Evolutionary conservation across 805 yeast genomes (phyloP), one percentile per base, ranked within the genome.

Genomic region (Suhomyces faveliae): DNA sequence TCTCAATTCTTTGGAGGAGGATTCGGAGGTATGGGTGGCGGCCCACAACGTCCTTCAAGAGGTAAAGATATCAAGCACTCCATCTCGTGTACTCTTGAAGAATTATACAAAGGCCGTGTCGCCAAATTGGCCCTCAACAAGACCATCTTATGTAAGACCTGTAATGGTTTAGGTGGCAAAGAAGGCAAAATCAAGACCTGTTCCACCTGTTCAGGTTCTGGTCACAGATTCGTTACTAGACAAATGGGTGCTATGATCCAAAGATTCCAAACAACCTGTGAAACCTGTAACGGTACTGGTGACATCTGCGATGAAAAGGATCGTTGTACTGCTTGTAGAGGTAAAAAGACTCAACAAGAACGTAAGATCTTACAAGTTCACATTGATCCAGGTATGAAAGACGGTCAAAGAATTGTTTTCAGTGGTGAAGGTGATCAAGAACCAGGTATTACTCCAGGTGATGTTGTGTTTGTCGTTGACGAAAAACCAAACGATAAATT

Each of bases 231-330:
- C 56, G 86, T 90, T 57, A 89, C 97, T 45, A 87, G 96, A 77
- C 98, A 94, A 74, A 91, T 94, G 97, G 99, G 99, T 60, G 97
- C 96, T 57, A 89, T 94, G 91, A 87, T 94, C 63, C 99, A 94
- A 77, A 87, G 97, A 79, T 88, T 88, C 83, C 98, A 94, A 76
- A 83, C 95, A 40, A 84, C 83, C 46, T 94, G 99, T 86, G 92
- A 87, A 58, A 84, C 72, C 50, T 94, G 99, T 83, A 73, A 82
- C 56, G 99, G 98, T 66, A 78, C 85, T 51, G 99, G 99, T 67
- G 92, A 87, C 68, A 86, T 85, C 55, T 80, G 90, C 64, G 83
- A 86, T 67, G 79, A 91, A 46, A 86, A 86, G 74, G 96, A 89
- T 73, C 81, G 90, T 63, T 94, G 99, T 83, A 81, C 81, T 59